A percentile compares a stretch with the other conserved stretches of the same genome.
Evolutionary conservation across 2,329 filamentous ascomycete genomes (phyloP).

Genomic region (Fusarium clavum): DNA sequence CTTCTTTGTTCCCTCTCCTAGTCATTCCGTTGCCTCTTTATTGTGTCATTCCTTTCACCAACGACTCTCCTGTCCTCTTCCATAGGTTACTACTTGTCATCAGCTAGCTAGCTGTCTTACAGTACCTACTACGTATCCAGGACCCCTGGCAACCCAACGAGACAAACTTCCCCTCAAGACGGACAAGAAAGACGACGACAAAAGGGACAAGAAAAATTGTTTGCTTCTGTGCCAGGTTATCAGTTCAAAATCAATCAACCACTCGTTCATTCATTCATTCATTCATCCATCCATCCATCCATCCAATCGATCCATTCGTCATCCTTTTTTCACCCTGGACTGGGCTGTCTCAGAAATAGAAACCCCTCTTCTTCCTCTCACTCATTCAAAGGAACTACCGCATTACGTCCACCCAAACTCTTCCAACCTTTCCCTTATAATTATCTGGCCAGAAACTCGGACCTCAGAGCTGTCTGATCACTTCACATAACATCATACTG

Average conservation of each 20-base stretch:
- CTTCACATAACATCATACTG: conserved; percentile 25
- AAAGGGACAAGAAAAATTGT: conserved; percentile 26
- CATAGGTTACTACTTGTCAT: neutral
- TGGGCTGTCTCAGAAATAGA: conserved; percentile 32
- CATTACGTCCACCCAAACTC: conserved; percentile 5
- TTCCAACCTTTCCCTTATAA: conserved; percentile 1
- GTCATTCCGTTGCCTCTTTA: neutral
- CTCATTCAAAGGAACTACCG: neutral
- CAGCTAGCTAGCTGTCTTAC: neutral
- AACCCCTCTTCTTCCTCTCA: conserved; percentile 18
- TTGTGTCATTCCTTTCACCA: conserved; percentile 16
- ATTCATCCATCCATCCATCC: conserved; percentile 5
- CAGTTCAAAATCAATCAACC: neutral
- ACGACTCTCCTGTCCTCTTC: neutral
- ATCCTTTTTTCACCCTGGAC: conserved; percentile 31
- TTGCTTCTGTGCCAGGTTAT: conserved; percentile 36
- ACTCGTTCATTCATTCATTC: neutral
- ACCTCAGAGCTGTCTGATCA: conserved; percentile 1
- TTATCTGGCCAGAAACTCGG: conserved; percentile 35
- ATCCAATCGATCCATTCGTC: conserved; percentile 16
- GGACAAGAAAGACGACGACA: neutral
- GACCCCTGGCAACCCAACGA: neutral
- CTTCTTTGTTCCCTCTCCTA: conserved; percentile 11
- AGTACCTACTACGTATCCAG: neutral
- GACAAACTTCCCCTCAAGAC: neutral